phyloP scores from a whole-genome alignment of 805 yeast genomes.

The Sugiyamaella qingdaonensis region DNA sequence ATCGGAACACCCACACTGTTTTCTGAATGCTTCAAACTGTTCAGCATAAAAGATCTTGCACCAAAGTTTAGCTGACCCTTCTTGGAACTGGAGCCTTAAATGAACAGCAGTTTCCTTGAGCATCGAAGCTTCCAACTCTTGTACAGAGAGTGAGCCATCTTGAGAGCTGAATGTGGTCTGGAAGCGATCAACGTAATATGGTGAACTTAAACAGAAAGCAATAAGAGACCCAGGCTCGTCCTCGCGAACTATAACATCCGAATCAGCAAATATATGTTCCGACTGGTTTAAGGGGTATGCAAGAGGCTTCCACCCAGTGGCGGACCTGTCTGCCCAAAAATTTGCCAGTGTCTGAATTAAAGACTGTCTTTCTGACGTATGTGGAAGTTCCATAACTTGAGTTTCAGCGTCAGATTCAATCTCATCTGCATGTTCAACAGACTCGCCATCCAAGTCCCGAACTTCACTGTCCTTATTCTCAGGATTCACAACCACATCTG shows the following conservation, averaged over 20 bases:
- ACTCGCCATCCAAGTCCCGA: neutral
- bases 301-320: constrained; percentile 90
- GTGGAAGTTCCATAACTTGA: constrained; percentile 2
- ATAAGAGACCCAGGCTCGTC: constrained; percentile 95
- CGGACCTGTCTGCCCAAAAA: constrained; percentile 97
- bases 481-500: neutral
- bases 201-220: constrained; percentile 84
- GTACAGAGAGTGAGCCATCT: neutral
- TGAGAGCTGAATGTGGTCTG: constrained; percentile 24
- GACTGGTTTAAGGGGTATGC: constrained; percentile 73
- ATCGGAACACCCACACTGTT: constrained; percentile 72
- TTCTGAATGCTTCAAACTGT: constrained; percentile 91
- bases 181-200: constrained; percentile 72
- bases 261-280: constrained; percentile 91
- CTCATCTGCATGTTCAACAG: neutral
- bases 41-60: constrained; percentile 95
- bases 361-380: constrained; percentile 62
- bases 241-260: constrained; percentile 88
- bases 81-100: constrained; percentile 85
- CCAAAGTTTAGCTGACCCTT: constrained; percentile 74
- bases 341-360: constrained; percentile 77
- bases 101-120: constrained; percentile 82
- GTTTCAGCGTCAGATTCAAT: neutral
- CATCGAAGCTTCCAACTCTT: constrained; percentile 60
- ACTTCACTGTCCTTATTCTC: neutral